Conservation (phyloP, 108 stramenopile species). For the Hondaea fermentalgiana region DNA sequence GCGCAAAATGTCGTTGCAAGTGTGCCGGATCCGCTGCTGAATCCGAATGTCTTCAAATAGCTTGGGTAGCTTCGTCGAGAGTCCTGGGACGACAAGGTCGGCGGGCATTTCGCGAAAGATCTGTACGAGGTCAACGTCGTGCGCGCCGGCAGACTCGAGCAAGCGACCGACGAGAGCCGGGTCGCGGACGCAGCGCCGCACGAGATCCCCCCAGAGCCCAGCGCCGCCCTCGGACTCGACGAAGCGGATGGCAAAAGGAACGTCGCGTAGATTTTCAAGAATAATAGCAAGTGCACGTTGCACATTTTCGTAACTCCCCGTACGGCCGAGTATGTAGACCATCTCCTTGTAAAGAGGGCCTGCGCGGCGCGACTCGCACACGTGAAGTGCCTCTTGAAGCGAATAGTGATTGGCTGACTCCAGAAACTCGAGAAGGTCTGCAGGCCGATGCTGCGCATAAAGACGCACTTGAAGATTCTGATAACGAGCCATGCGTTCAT, state of each 20-base stretch:
- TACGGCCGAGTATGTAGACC: neutral
- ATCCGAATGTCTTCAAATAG: neutral
- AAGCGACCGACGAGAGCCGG: neutral
- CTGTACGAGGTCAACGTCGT: neutral
- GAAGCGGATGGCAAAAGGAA: neutral
- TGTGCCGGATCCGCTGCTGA: neutral
- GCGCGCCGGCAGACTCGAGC: neutral
- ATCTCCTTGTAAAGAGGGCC: neutral
- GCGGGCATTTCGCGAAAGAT: neutral
- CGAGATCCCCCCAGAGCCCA: slow-evolving; percentile 5
- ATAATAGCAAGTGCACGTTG: neutral
- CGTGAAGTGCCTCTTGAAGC: neutral
- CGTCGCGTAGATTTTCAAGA: neutral
- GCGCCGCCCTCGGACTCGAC: neutral
- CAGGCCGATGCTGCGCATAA: neutral
- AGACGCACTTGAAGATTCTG: neutral
- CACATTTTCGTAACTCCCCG: neutral
- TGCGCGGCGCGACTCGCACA: neutral
- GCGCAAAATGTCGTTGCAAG: neutral
- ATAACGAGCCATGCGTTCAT: neutral
- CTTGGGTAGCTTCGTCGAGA: neutral
- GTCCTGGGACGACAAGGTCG: neutral
- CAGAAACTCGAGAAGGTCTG: neutral
- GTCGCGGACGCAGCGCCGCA: neutral
- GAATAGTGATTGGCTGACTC: neutral